These are phyloP conservation scores for Mycena galopus DNA, from an alignment of 768 basidiomycete species.

Conservation along the genomic window DNA sequence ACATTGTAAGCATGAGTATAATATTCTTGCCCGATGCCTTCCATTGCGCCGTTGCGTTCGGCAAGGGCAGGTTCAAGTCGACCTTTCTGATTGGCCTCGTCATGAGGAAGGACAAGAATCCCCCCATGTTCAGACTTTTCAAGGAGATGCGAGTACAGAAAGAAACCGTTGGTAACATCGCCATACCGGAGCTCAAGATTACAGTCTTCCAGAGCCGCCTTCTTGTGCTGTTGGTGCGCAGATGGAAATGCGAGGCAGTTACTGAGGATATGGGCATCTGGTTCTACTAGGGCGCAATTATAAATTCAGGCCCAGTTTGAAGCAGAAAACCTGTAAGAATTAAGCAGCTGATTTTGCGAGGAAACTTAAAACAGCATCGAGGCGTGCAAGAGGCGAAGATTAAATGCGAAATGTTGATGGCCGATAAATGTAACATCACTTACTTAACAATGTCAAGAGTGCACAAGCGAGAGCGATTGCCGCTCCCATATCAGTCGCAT, in stretches of 20 bases:
- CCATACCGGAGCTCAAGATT: neutral
- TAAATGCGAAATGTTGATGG: no score
- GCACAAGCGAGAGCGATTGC: no score
- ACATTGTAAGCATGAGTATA: conserved; percentile 36
- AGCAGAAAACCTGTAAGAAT: neutral
- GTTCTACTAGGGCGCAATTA: neutral
- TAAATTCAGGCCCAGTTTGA: neutral
- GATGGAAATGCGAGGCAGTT: neutral
- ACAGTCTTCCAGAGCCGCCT: neutral
- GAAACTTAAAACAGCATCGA: no score
- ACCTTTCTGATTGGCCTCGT: conserved; percentile 11
- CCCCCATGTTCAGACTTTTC: conserved; percentile 13
- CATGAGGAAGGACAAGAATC: conserved; percentile 25
- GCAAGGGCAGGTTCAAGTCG: conserved; percentile 22
- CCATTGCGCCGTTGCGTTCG: conserved; percentile 30
- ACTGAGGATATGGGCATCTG: neutral
- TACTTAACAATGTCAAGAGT: no score
- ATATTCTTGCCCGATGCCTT: conserved; percentile 29
- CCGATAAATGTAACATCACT: no score
- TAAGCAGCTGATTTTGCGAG: no score
- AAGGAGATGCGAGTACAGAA: conserved; percentile 29
- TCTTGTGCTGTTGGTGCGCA: neutral
- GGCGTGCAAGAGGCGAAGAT: no score
- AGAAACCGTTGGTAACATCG: conserved; percentile 30
- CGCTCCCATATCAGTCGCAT: no score